Evolutionary conservation across 768 basidiomycete genomes (phyloP), one percentile per base, ranked within the genome.

Genomic region (Termitomyces sp.): DNA sequence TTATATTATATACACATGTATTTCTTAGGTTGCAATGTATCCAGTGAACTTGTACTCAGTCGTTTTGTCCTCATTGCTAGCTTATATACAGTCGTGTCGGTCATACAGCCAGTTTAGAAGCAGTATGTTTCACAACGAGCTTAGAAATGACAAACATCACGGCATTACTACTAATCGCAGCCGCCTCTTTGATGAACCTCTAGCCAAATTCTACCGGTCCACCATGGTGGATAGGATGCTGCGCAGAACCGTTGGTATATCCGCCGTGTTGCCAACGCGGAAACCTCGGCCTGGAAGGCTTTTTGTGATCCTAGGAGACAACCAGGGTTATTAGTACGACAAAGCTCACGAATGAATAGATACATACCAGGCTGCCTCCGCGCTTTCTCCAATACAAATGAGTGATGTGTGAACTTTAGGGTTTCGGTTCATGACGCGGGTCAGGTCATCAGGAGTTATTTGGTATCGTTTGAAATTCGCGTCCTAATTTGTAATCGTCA

Each of bases 321-420:
- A 27, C 22, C 47, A 41, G 6, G 16, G 44, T 5, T 6, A 16
- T 37, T 13, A 22, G 22, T 37, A 5, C 3, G 3, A 16, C 4
- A 42, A 42, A 34, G 11, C 30, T 20, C 36, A 16, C 7, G 15
- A 4, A 12, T 15, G 36, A 27, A 12, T n/a, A 20, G 16, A 22
- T 9, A 51, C 76, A 45, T 63, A 86, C 87, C 85, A 87, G 13
- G 80, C 61, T 24, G 82, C 80, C 63, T 87, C 86, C 4, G 85
- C 84, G 8, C 86, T 84, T 67, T 87, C 86, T 15, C 86, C 86
- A 46, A 88, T 87, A 64, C 86, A 87, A 34, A 88, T 81, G 30
- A 87, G 70, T 0, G 86, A 85, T 6, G 85, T 85, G 58, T 86
- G 80, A 18, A 88, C 86, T 68, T 86, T 88, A 4, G 82, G 78